Base-by-base conservation (phyloP, 345 rosid genomes). In the Microcos paniculata region DNA sequence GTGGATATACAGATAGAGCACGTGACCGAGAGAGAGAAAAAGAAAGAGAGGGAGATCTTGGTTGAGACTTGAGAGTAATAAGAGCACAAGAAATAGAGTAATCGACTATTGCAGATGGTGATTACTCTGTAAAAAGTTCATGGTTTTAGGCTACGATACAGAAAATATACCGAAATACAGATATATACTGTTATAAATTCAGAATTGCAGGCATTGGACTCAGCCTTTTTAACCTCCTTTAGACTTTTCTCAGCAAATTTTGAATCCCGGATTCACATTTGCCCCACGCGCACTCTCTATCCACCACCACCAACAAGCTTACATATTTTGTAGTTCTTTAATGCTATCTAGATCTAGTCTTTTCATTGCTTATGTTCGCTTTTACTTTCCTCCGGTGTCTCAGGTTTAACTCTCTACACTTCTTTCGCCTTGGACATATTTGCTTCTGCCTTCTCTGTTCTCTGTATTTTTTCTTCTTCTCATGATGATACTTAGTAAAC, bases 261-360 rank as follows among this genome's bases (percentile, higher is more conserved):
- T 14, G 40, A 30, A 19, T 53, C 51, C 19, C 40, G 21, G 59
- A 52, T 78, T 43, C 49, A 68, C 57, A 46, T 45, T 33, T 51
- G 23, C 68, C 64, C 76, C 71, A 76, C 78, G 78, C 78, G 78
- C 78, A 24, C 24, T 38, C 43, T 26, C 3, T 18, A 8, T n/a
- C 67, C 56, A 14, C 19, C 33, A 8, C 52, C 70, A 14, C 13
- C 24, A n/a, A n/a, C n/a, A n/a, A n/a, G n/a, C 52, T 24, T 40
- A 38, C 5, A 35, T n/a, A n/a, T n/a, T 65, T 65, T 65, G 70
- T 65, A 11, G 19, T 65, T 67, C 46, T 23, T 49, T 33, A 1
- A 8, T 18, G n/a, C 6, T 51, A n/a, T n/a, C 26, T 2, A 8
- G 21, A 21, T 23, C 30, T 21, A 2, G 45, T 8, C 9, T 4